Evolutionary conservation across 2,329 filamentous ascomycete genomes (phyloP).

Genomic region (Colletotrichum viniferum): DNA sequence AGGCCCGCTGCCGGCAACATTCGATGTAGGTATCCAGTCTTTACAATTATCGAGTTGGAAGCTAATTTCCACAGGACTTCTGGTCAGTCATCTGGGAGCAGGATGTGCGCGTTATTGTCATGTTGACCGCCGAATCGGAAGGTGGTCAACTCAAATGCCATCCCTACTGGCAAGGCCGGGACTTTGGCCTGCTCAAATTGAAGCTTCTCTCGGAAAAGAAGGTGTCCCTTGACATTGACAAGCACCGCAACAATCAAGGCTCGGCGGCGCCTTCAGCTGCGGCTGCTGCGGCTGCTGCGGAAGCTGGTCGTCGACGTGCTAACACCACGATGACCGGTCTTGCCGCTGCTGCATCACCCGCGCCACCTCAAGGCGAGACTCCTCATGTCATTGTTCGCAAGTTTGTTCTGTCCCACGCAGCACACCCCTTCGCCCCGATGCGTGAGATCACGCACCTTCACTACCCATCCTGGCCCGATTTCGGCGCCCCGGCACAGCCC

Average conservation of each 20-base stretch:
- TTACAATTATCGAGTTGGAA: not conserved
- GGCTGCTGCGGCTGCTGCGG: not conserved
- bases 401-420: slow-evolving; percentile 79
- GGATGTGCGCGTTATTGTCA: slow-evolving; percentile 92
- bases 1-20: slow-evolving; percentile 89
- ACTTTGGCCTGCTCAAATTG: slow-evolving; percentile 79
- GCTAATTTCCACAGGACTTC: slow-evolving; percentile 71
- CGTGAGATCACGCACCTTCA: slow-evolving; percentile 94
- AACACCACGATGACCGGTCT: slow-evolving; percentile 35
- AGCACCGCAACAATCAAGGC: slow-evolving; percentile 39
- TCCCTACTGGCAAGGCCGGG: slow-evolving; percentile 83
- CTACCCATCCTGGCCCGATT: slow-evolving; percentile 97
- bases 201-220: slow-evolving; percentile 82
- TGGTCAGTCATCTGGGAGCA: slow-evolving; percentile 99
- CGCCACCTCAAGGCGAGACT: slow-evolving; percentile 51
- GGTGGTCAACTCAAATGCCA: slow-evolving; percentile 95
- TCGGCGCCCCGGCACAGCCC: slow-evolving; percentile 89
- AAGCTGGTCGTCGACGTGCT: slow-evolving; percentile 30
- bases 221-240: slow-evolving; percentile 75
- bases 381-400: slow-evolving; percentile 86
- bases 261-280: slow-evolving; percentile 21
- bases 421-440: slow-evolving; percentile 81
- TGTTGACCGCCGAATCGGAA: slow-evolving; percentile 94
- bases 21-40: slow-evolving; percentile 67
- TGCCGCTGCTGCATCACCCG: slow-evolving; percentile 25